Evolutionary conservation across 75 land plant genomes (phyloP).

Genomic region (Pinus taeda): DNA sequence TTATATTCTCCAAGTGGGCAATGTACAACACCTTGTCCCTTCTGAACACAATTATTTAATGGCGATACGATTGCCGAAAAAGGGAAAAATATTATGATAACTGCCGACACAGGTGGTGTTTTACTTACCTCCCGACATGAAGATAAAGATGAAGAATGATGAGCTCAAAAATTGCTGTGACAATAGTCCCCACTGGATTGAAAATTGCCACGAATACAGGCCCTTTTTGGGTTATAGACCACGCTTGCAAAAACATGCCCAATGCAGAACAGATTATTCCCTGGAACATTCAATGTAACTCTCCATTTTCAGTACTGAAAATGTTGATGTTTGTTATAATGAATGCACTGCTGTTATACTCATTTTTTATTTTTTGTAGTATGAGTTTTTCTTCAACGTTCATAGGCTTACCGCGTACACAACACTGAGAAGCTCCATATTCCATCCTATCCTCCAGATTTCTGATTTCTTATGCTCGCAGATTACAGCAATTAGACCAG

Average conservation of each 20-base stretch:
- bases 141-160: conserved; percentile 3
- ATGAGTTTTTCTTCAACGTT: too few species aligned
- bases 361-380: too few species aligned
- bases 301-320: too few species aligned
- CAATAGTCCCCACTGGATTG: not conserved
- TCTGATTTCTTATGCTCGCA: conserved; percentile 19
- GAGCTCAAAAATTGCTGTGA: not conserved
- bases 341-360: too few species aligned
- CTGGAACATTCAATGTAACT: not conserved
- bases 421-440: conserved; percentile 40
- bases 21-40: too few species aligned
- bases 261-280: conserved; percentile 5
- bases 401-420: conserved; percentile 26
- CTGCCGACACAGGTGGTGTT: too few species aligned
- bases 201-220: conserved; percentile 7
- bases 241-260: not conserved
- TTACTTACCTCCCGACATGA: conserved; percentile 7
- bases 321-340: too few species aligned
- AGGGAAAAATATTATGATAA: too few species aligned
- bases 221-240: not conserved
- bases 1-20: too few species aligned
- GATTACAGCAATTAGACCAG: conserved; percentile 34
- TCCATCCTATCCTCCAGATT: conserved; percentile 40
- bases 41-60: too few species aligned
- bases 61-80: too few species aligned